Evolutionary conservation across 2,329 filamentous ascomycete species (phyloP).

Genomic region (Diaporthe eres): DNA sequence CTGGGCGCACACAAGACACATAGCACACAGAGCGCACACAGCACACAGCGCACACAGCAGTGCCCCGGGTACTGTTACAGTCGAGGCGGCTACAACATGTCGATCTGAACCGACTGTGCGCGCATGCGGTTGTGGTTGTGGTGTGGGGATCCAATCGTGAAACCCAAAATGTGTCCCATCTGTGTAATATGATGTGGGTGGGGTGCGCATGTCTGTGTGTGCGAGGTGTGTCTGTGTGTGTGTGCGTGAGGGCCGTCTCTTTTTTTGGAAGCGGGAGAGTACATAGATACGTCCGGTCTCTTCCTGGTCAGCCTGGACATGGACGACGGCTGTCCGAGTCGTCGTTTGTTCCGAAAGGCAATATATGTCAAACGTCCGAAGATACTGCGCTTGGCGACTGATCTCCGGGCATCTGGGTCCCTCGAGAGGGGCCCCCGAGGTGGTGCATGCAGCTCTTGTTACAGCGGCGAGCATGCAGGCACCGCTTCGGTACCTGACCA

Average conservation of each 20-base stretch:
- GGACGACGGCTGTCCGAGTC: slow-evolving; percentile 11
- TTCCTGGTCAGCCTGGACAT: not conserved
- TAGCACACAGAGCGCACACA: not conserved
- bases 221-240: slow-evolving; percentile 1
- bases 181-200: slow-evolving; percentile 23
- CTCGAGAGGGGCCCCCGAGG: slow-evolving; percentile 16
- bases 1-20: not conserved
- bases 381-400: slow-evolving; percentile 18
- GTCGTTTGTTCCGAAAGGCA: slow-evolving; percentile 11
- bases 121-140: slow-evolving; percentile 12
- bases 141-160: slow-evolving; percentile 39
- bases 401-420: slow-evolving; percentile 28
- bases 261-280: slow-evolving; percentile 31
- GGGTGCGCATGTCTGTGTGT: slow-evolving; percentile 5
- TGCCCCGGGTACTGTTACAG: slow-evolving; percentile 4
- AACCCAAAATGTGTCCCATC: slow-evolving; percentile 39
- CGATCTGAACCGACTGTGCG: slow-evolving; percentile 35
- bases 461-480: slow-evolving; percentile 19
- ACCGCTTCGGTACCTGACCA: slow-evolving; percentile 21
- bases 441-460: slow-evolving; percentile 26
- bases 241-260: slow-evolving; percentile 13
- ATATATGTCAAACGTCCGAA: slow-evolving; percentile 29
- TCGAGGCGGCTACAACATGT: slow-evolving; percentile 32
- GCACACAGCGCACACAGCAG: not conserved
- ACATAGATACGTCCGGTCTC: not conserved